Percentiles rank a stretch among this genome's conserved stretches.
Conservation (phyloP, 345 rosid genomes). For the Adansonia digitata region DNA sequence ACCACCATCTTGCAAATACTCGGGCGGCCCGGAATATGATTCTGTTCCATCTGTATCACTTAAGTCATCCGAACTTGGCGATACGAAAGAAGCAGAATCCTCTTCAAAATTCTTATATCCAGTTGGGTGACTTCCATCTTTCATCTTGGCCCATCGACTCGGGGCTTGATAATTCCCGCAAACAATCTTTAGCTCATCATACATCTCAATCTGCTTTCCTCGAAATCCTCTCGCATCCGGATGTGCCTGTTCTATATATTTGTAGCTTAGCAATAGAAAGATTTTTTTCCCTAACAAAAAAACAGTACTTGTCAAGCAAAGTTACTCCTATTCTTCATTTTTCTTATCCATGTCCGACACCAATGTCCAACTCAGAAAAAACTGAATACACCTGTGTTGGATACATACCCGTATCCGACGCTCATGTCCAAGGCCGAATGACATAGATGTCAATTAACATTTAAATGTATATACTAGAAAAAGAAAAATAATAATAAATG, state of each 20-base stretch:
- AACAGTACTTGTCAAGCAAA: neutral
- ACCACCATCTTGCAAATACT: constrained; percentile 46
- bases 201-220: constrained; percentile 87
- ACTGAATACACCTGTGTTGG: no score
- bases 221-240: constrained; percentile 79
- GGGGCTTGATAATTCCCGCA: constrained; percentile 79
- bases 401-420: no score
- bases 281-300: neutral
- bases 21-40: constrained; percentile 49
- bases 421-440: no score
- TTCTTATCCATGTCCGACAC: no score
- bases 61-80: constrained; percentile 53
- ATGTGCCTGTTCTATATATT: constrained; percentile 41
- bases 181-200: constrained; percentile 71
- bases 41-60: constrained; percentile 85
- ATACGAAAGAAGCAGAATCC: constrained; percentile 61
- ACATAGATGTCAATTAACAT: no score
- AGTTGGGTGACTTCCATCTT: constrained; percentile 43
- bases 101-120: constrained; percentile 52
- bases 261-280: neutral
- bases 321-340: no score
- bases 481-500: neutral
- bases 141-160: constrained; percentile 60
- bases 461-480: neutral
- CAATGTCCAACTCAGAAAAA: no score